phyloP scores from a whole-genome alignment of 768 basidiomycete species.

The Hypsizygus marmoreus region DNA sequence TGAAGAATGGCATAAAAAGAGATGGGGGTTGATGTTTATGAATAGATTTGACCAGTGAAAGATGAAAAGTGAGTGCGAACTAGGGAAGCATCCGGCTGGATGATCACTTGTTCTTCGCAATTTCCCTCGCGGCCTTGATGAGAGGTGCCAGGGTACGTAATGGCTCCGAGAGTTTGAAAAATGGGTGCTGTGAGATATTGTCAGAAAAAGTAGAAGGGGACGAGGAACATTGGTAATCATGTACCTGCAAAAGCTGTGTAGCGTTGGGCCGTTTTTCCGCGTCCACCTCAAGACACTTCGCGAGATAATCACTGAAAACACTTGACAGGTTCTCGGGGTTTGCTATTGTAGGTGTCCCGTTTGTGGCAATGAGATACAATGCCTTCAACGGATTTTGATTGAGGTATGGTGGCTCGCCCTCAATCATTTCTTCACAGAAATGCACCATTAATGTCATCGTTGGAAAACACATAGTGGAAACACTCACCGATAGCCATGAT shows the following conservation, averaged over 20 bases:
- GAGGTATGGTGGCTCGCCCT: conserved; percentile 94
- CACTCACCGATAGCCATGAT: conserved; percentile 92
- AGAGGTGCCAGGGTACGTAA: conserved; percentile 83
- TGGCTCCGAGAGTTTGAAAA: conserved; percentile 88
- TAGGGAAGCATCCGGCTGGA: conserved; percentile 2
- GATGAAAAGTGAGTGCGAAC: neutral
- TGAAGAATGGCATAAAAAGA: too few relatives aligned
- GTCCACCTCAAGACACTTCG: conserved; percentile 89
- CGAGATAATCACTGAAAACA: conserved; percentile 88
- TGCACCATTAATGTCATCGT: neutral
- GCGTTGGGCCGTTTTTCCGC: conserved; percentile 92
- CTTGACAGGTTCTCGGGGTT: conserved; percentile 77
- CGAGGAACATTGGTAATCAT: conserved; percentile 20
- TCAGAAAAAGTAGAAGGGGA: conserved; percentile 4
- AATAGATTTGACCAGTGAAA: conserved; percentile 1
- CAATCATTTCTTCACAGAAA: conserved; percentile 82
- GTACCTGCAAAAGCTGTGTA: conserved; percentile 73
- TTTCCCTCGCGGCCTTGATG: conserved; percentile 91
- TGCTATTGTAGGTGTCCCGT: conserved; percentile 94
- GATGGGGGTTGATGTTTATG: too few relatives aligned
- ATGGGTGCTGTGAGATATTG: conserved; percentile 62
- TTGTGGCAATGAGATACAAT: conserved; percentile 96
- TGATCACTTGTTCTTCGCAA: conserved; percentile 62
- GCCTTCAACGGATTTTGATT: conserved; percentile 98
- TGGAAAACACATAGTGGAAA: conserved; percentile 3